Base-by-base conservation (phyloP, 192 early-diverging fungal species). In the Coemansia erecta region DNA sequence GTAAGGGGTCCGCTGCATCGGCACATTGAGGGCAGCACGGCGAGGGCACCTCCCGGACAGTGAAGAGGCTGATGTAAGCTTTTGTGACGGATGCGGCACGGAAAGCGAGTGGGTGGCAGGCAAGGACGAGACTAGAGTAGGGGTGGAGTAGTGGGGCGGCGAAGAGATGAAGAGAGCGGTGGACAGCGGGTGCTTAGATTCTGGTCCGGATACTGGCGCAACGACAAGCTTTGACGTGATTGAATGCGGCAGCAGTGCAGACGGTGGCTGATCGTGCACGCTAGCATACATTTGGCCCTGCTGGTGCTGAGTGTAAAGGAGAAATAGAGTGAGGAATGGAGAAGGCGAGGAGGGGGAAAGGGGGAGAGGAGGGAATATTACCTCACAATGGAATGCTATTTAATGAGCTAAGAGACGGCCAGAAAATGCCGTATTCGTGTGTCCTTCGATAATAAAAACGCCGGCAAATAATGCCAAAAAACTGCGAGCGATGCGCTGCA, bases 1-100 rank as follows among this genome's bases (percentile, higher is more conserved):
- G 60, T 77, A 77, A 56, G 74, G 74, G 51, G 68, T 59, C 45
- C 68, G 68, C 58, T 77, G 68, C 74, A 77, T 77, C 42, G 61
- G 56, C 48, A 53, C 74, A 77, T 77, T 55, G 68, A 70, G 45
- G 28, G 45, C 63, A 43, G 74, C 43, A 45, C 64, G 74, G 48
- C 74, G 74, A 47, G 61, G 58, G 26, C 42, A 52, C 37, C 61
- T 64, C 53, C 53, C 57, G 9, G 74, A 53, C 52, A 68, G 68
- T 55, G 73, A 46, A 64, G 56, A 59, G 26, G 60, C 47, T 46
- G 21, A 56, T 18, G 46, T 28, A 47, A 57, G 60, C 68, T 46
- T 57, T 63, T 61, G 33, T 53, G 74, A 50, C 60, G 31, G 21
- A 39, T 56, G 60, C 6, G 62, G 60, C 49, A 49, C 58, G 21